Base-by-base conservation (phyloP, 2,329 filamentous ascomycete species). In the Aureobasidium lini region DNA sequence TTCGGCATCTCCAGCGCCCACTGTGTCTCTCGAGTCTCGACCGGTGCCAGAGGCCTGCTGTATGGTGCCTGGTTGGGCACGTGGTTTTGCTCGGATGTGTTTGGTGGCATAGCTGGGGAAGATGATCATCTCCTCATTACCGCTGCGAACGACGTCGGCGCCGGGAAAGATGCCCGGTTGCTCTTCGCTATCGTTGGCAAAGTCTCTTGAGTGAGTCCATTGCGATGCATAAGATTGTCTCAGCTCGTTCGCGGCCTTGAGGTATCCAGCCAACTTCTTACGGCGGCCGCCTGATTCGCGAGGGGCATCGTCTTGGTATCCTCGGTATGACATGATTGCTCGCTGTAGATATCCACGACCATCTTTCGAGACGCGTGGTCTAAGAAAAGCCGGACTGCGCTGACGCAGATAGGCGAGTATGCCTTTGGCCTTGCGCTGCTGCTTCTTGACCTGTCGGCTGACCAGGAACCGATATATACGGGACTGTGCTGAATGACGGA, bases 101-200 rank as follows among this genome's bases (percentile, higher is more conserved):
- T 80, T 81, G 69, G 92, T 85, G 8, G 90, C 90, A 71, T 99
- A 99, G 57, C 90, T 96, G 0, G 94, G 94, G 66, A 99, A 99
- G 28, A 99, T 72, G 9, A 99, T 84, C 85, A 99, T 90, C 75
- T 97, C 90, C 71, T 96, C 91, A 62, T 90, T 84, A 11, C 90
- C 92, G 62, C 85, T 86, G 10, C 85, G 82, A 15, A 88, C 83
- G 61, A 96, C 88, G n/a, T 87, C 84, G 16, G 90, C 88, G 65
- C 96, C 87, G 0, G 91, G 90, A 68, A 95, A 96, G 1, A 87
- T 84, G 0, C 87, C 88, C 0, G 90, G 87, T 32, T 89, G 88
- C 46, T 79, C 72, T 29, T 76, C 71, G 42, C 72, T 71, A 62
- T 70, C 76, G n/a, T 47, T 29, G 34, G 57, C 57, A 49, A 58